These are phyloP conservation scores for Brasilioporus rufonigricans DNA, from an alignment of 768 basidiomycete species.

Conservation along the genomic window DNA sequence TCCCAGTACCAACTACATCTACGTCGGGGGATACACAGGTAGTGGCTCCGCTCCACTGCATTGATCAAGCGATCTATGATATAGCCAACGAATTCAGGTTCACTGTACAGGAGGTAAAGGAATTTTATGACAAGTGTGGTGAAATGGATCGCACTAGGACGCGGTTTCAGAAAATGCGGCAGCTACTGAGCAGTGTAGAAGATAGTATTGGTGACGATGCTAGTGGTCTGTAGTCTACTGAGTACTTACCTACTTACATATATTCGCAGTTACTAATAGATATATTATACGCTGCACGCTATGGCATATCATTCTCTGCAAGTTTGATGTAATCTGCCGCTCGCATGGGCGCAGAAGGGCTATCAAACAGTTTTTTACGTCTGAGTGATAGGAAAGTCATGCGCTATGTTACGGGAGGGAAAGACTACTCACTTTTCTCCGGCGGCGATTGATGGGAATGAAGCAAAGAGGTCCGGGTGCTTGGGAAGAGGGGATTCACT, in stretches of 20 bases:
- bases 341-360: slow-evolving; percentile 77
- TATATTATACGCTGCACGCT: slow-evolving; percentile 2
- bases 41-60: slow-evolving; percentile 47
- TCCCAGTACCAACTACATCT: slow-evolving; percentile 2
- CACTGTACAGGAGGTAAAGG: slow-evolving; percentile 73
- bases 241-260: neutral
- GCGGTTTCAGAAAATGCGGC: slow-evolving; percentile 69
- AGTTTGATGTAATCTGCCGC: slow-evolving; percentile 66
- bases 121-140: slow-evolving; percentile 71
- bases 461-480: slow-evolving; percentile 92
- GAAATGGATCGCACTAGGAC: slow-evolving; percentile 64
- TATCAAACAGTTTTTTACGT: slow-evolving; percentile 73
- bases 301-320: slow-evolving; percentile 56
- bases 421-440: slow-evolving; percentile 76
- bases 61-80: slow-evolving; percentile 61
- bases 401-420: neutral
- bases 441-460: slow-evolving; percentile 94
- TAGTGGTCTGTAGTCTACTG: slow-evolving; percentile 3
- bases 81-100: slow-evolving; percentile 72
- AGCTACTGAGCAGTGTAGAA: slow-evolving; percentile 32
- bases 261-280: neutral
- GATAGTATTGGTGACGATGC: slow-evolving; percentile 12
- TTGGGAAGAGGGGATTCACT: slow-evolving; percentile 96
- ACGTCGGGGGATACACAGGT: slow-evolving; percentile 8
- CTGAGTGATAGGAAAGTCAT: slow-evolving; percentile 37